Conservation (phyloP, 176 grass and related monocot genomes). For the Aegilops bicornis region DNA sequence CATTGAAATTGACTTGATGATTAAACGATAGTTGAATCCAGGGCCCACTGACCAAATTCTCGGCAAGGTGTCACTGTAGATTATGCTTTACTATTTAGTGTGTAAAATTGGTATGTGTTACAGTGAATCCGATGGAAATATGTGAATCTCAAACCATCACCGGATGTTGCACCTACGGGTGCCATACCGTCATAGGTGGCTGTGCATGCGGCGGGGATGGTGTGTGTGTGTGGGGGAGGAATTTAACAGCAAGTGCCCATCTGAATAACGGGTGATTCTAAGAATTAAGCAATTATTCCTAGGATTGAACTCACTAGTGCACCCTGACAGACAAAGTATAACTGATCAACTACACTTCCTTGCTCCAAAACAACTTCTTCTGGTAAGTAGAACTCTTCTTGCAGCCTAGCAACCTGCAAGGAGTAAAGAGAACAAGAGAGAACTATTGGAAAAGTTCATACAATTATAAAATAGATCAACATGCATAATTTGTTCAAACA, state of each 20-base stretch:
- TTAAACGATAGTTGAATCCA: neutral
- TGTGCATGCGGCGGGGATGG: too few relatives aligned
- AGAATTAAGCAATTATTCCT: neutral
- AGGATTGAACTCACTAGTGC: conserved; percentile 49
- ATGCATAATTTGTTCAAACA: neutral
- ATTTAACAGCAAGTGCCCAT: neutral
- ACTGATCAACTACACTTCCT: conserved; percentile 80
- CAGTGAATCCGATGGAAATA: too few relatives aligned
- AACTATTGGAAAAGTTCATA: neutral
- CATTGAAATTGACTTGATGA: neutral
- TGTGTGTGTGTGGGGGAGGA: too few relatives aligned
- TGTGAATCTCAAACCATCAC: too few relatives aligned
- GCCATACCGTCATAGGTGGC: too few relatives aligned
- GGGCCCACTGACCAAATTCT: neutral
- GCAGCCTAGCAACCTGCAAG: conserved; percentile 65
- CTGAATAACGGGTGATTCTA: neutral
- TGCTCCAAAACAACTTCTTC: conserved; percentile 92
- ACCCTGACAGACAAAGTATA: conserved; percentile 95
- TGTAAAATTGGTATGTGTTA: too few relatives aligned
- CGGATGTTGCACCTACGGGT: too few relatives aligned
- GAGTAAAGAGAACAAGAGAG: conserved; percentile 2
- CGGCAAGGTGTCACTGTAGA: neutral
- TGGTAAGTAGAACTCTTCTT: conserved; percentile 95
- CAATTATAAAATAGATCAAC: neutral
- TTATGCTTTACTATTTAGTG: neutral